Conservation (phyloP, 352 stramenopile species). For the Blastocystis sp. region DNA sequence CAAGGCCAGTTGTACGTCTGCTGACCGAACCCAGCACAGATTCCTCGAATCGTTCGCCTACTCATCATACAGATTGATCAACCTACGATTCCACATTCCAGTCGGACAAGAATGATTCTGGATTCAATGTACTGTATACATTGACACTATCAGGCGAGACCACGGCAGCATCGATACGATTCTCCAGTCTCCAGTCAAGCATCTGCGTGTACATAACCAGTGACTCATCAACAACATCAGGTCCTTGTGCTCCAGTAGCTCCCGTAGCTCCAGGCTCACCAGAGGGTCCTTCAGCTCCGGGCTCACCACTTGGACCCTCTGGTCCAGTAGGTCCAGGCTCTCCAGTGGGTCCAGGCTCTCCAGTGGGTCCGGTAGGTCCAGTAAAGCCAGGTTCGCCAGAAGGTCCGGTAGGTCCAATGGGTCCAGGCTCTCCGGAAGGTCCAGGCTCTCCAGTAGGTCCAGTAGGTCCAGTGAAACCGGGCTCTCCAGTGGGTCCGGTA, state of each 20-base stretch:
- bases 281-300: background rate
- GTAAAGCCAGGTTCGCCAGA: background rate
- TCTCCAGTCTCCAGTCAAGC: background rate
- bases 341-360: background rate
- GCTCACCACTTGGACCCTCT: background rate
- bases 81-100: background rate
- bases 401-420: background rate
- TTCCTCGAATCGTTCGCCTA: background rate
- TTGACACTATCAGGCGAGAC: background rate
- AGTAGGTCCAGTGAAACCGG: constrained; percentile 2
- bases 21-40: background rate
- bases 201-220: background rate
- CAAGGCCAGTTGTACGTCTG: background rate
- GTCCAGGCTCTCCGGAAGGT: background rate
- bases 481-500: background rate
- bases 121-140: background rate
- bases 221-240: background rate
- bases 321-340: background rate
- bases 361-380: background rate
- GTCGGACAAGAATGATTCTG: background rate
- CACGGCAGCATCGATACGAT: background rate
- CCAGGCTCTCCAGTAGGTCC: background rate
- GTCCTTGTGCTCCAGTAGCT: background rate
- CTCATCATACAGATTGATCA: background rate
- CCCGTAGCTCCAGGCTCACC: background rate